These are phyloP conservation scores for Penicillium diatomitis DNA, from an alignment of 495 filamentous ascomycete genomes.

Conservation along the genomic window DNA sequence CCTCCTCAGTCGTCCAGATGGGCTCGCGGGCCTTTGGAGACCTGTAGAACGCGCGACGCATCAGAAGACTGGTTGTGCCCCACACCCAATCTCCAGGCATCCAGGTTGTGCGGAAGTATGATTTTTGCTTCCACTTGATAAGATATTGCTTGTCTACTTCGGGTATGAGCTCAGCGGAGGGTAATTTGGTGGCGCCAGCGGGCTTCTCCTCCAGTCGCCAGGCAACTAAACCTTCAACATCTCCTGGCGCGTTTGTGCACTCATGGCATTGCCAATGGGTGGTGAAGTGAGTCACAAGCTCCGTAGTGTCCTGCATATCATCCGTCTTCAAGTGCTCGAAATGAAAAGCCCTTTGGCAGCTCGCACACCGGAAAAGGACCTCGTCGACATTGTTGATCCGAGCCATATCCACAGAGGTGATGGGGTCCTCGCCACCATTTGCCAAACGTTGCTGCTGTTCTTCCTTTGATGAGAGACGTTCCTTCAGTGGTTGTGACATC, in stretches of 20 bases:
- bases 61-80: conserved; percentile 53
- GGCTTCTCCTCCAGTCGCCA: conserved; percentile 64
- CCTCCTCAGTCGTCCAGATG: conserved; percentile 63
- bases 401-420: conserved; percentile 48
- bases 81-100: conserved; percentile 83
- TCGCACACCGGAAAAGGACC: conserved; percentile 71
- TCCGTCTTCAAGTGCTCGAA: conserved; percentile 56
- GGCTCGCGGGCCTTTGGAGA: conserved; percentile 54
- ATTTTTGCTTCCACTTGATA: conserved; percentile 72
- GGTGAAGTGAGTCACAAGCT: conserved; percentile 50
- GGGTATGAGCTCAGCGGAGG: conserved; percentile 43
- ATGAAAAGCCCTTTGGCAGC: conserved; percentile 75
- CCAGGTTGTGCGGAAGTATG: conserved; percentile 75
- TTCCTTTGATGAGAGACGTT: conserved; percentile 60
- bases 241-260: conserved; percentile 49
- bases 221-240: conserved; percentile 66
- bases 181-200: conserved; percentile 29
- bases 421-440: conserved; percentile 69
- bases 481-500: conserved; percentile 60
- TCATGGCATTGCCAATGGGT: conserved; percentile 66
- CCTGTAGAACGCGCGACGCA: conserved; percentile 67
- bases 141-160: conserved; percentile 82
- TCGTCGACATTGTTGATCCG: conserved; percentile 67
- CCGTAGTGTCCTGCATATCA: conserved; percentile 24
- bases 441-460: conserved; percentile 73